Conservation (phyloP, 78 protist species). For the Cavenderia fasciculata region DNA sequence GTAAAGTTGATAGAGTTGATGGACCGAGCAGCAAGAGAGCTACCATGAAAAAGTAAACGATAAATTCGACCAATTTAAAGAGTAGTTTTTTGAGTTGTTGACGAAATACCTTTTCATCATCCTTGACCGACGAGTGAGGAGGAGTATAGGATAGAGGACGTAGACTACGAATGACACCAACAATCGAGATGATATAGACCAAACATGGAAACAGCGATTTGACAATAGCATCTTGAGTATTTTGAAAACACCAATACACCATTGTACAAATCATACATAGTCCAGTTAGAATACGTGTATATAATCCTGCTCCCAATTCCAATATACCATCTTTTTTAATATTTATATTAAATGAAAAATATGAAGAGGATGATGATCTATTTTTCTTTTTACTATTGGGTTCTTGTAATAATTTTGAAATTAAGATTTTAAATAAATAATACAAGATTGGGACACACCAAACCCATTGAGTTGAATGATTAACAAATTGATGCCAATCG, state of each 20-base stretch:
- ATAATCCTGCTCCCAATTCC: too few relatives aligned
- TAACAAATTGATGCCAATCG: too few relatives aligned
- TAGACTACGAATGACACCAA: neutral
- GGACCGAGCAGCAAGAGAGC: constrained; percentile 16
- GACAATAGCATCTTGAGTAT: too few relatives aligned
- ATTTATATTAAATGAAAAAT: too few relatives aligned
- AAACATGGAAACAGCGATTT: constrained; percentile 14
- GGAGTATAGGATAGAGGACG: neutral
- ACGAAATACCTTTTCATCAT: neutral
- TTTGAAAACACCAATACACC: too few relatives aligned
- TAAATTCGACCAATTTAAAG: neutral
- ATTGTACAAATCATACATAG: too few relatives aligned
- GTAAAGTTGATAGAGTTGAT: neutral
- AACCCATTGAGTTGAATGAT: neutral
- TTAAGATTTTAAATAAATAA: too few relatives aligned
- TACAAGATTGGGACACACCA: constrained; percentile 2
- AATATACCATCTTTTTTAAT: too few relatives aligned
- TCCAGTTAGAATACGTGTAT: too few relatives aligned
- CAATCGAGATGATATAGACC: constrained; percentile 12
- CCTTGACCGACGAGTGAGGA: neutral
- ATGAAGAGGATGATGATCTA: too few relatives aligned
- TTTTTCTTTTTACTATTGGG: too few relatives aligned
- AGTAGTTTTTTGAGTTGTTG: neutral
- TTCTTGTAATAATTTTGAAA: too few relatives aligned
- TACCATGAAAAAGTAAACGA: neutral